These are phyloP conservation scores for Carpinus viminea DNA, from an alignment of 306 rosid species.

Conservation along the genomic window DNA sequence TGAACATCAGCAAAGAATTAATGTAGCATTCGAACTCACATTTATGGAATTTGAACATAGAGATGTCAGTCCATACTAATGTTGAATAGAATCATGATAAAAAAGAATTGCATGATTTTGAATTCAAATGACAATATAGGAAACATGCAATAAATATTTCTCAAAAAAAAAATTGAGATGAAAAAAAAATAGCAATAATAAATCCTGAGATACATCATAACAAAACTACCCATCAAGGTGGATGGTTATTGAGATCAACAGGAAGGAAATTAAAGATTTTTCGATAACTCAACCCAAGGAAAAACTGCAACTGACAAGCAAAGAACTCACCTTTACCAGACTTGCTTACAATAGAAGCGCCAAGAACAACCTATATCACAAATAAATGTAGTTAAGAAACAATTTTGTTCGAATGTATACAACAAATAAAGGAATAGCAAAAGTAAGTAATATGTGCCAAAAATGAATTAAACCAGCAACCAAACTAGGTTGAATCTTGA, in stretches of 20 bases:
- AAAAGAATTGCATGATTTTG: neutral
- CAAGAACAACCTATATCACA: conserved; percentile 84
- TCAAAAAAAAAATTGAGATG: neutral
- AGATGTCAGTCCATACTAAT: neutral
- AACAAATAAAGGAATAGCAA: neutral
- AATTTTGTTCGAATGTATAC: neutral
- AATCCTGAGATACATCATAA: neutral
- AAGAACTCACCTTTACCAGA: conserved; percentile 85
- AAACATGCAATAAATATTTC: neutral
- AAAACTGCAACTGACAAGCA: neutral
- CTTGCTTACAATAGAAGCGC: conserved; percentile 83
- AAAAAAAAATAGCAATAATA: neutral
- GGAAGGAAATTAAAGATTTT: neutral
- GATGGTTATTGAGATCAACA: conserved; percentile 3
- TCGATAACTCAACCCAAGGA: neutral
- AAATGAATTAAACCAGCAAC: neutral
- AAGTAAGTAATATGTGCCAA: neutral
- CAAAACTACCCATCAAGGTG: neutral
- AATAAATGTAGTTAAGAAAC: conserved; percentile 18
- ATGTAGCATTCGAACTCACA: neutral
- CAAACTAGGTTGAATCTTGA: neutral
- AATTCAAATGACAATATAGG: neutral
- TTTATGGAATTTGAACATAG: neutral
- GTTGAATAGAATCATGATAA: neutral
- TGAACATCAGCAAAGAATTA: neutral